Evolutionary conservation across 768 basidiomycete species (phyloP).

Genomic region (Boletus pseudopeckii): DNA sequence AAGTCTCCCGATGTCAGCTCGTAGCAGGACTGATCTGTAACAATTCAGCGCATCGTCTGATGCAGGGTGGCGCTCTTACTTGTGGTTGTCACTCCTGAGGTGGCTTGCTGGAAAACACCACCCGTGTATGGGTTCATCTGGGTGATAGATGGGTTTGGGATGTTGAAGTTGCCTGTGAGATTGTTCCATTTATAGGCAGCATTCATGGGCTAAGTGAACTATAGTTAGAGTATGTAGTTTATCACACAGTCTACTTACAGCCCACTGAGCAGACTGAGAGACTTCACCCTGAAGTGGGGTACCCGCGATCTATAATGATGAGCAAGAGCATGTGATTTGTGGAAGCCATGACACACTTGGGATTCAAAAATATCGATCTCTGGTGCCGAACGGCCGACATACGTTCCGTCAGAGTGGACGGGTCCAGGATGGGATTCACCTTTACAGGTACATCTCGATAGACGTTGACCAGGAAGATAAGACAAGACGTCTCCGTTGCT

Average conservation of each 20-base stretch:
- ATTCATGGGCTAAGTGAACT: slow-evolving; percentile 65
- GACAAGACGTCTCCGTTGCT: slow-evolving; percentile 56
- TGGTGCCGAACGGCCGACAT: slow-evolving; percentile 77
- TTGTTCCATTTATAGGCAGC: slow-evolving; percentile 68
- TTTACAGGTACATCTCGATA: slow-evolving; percentile 86
- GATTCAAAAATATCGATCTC: slow-evolving; percentile 93
- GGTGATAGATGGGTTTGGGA: slow-evolving; percentile 50
- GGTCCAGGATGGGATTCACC: slow-evolving; percentile 90
- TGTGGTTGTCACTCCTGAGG: slow-evolving; percentile 64
- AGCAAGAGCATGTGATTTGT: neutral
- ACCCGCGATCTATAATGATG: slow-evolving; percentile 34
- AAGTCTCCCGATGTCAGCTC: slow-evolving; percentile 47
- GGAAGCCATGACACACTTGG: slow-evolving; percentile 41
- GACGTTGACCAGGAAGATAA: slow-evolving; percentile 82
- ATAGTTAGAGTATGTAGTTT: neutral
- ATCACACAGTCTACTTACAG: slow-evolving; percentile 41
- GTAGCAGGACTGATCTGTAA: slow-evolving; percentile 68
- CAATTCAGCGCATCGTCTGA: neutral
- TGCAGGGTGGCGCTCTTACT: slow-evolving; percentile 34
- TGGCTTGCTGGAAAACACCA: slow-evolving; percentile 79
- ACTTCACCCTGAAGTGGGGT: slow-evolving; percentile 51
- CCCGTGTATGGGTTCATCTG: slow-evolving; percentile 67
- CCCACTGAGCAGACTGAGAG: slow-evolving; percentile 85
- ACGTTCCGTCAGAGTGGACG: slow-evolving; percentile 67
- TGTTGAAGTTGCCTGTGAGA: slow-evolving; percentile 52